Conservation (phyloP, 108 stramenopile genomes). For the Nitzschia inconspicua region DNA sequence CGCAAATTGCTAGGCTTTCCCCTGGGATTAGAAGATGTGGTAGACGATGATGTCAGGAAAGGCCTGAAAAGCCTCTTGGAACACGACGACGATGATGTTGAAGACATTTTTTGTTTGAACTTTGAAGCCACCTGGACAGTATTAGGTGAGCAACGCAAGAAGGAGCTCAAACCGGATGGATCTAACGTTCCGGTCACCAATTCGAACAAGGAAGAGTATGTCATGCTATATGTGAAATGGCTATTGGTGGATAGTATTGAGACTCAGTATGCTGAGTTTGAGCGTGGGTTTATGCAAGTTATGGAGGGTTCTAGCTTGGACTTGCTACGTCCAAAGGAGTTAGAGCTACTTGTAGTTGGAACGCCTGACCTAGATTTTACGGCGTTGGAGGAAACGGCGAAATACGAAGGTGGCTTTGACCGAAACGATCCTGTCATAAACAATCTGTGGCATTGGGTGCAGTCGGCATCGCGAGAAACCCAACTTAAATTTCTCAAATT, state of each 20-base stretch:
- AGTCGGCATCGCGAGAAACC: constrained; percentile 35
- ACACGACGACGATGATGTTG: constrained; percentile 84
- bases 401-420: constrained; percentile 81
- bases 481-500: constrained; percentile 87
- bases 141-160: constrained; percentile 54
- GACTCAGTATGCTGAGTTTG: constrained; percentile 73
- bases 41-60: constrained; percentile 72
- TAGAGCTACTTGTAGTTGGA: constrained; percentile 87
- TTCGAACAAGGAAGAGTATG: constrained; percentile 86
- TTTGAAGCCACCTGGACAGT: constrained; percentile 76
- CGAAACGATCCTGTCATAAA: constrained; percentile 50
- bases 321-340: constrained; percentile 79
- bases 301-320: constrained; percentile 70
- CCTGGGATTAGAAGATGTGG: constrained; percentile 78
- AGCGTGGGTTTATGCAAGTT: constrained; percentile 66
- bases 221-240: constrained; percentile 79
- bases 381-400: constrained; percentile 62
- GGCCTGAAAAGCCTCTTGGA: constrained; percentile 82
- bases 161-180: constrained; percentile 87
- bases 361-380: constrained; percentile 81
- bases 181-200: constrained; percentile 71
- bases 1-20: constrained; percentile 77
- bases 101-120: constrained; percentile 78
- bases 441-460: constrained; percentile 81
- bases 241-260: constrained; percentile 78